Evolutionary conservation across 148 eudicot genomes (phyloP), one percentile per base, ranked within the genome.

Genomic region (Mesembryanthemum crystallinum): DNA sequence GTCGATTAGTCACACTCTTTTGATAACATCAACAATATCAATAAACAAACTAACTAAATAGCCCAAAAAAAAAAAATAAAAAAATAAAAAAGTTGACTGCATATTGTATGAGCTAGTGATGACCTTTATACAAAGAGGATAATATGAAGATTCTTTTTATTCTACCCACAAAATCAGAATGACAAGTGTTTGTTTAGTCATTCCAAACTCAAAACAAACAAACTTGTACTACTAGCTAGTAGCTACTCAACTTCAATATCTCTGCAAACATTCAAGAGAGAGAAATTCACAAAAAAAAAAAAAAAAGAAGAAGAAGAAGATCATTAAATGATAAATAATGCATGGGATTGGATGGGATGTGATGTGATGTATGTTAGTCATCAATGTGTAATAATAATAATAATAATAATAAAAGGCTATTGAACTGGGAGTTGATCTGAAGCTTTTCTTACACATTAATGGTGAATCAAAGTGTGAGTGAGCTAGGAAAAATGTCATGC

Each of bases 381-480:
- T 74, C 45, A 45, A 47, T 23, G 67, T 57, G 24, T 8, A 28
- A 33, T 23, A 67, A 37, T 12, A 67, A 58, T 15, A 55, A 13
- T 43, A 35, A 32, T 33, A 55, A 27, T 35, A 69, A 67, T 21
- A 12, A 27, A 33, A 35, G 43, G 45, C 32, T 70, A 18, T 18
- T 49, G 59, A 71, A 77, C 42, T 71, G 24, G 28, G 52, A 63
- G 80, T 77, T 63, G 37, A 63, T 54, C 76, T 71, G 76, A 71
- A 71, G 62, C 71, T 63, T 69, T 67, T 71, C 80, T 62, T 71
- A 63, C 75, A 71, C 64, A 71, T 71, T 71, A 78, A 78, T 78
- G 76, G 76, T 64, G 75, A 78, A 71, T 25, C 47, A 78, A 69
- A 73, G 54, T 61, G 43, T 55, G 30, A 27, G 14, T 35, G 39